phyloP scores from a whole-genome alignment of 2,329 filamentous ascomycete genomes.

The Beauveria scarabaeidicola region DNA sequence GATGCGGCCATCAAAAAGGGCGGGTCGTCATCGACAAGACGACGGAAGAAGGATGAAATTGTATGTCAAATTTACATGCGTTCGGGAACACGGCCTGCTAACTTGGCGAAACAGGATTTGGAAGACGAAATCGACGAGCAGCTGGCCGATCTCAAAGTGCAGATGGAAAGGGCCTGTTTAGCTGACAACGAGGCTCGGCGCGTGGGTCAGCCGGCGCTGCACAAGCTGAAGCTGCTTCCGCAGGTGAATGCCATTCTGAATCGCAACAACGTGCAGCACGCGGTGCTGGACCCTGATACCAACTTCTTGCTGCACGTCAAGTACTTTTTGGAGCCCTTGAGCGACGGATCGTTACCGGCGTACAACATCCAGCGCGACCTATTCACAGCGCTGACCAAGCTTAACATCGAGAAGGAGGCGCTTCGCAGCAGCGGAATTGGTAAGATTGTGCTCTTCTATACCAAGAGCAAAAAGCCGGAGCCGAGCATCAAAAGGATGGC shows the following conservation, averaged over 20 bases:
- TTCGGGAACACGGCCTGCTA: conserved; percentile 12
- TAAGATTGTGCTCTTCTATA: conserved; percentile 95
- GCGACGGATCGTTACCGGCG: conserved; percentile 86
- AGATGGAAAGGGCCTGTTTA: conserved; percentile 86
- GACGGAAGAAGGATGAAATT: conserved; percentile 84
- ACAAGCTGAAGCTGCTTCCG: conserved; percentile 90
- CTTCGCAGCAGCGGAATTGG: conserved; percentile 88
- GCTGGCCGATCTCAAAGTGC: conserved; percentile 76
- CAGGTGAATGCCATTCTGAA: conserved; percentile 84
- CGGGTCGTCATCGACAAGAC: conserved; percentile 45
- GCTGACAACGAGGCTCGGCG: conserved; percentile 77
- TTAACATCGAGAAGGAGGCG: conserved; percentile 86
- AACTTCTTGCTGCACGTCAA: conserved; percentile 92
- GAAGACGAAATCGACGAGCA: conserved; percentile 86
- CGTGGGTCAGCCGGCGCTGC: conserved; percentile 69
- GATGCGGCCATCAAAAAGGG: conserved; percentile 81
- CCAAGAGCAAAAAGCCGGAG: conserved; percentile 85
- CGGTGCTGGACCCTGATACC: conserved; percentile 85
- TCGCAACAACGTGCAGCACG: conserved; percentile 75
- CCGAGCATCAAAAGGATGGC: conserved; percentile 86
- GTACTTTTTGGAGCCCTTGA: conserved; percentile 93
- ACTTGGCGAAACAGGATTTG: conserved; percentile 54
- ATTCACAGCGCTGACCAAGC: conserved; percentile 67
- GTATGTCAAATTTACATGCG: conserved; percentile 39
- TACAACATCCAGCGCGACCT: conserved; percentile 97